A percentile compares a stretch with the other conserved stretches of the same genome.
Evolutionary conservation across 202 grass and related monocot genomes (phyloP).

Genomic region (Panicum virgatum): DNA sequence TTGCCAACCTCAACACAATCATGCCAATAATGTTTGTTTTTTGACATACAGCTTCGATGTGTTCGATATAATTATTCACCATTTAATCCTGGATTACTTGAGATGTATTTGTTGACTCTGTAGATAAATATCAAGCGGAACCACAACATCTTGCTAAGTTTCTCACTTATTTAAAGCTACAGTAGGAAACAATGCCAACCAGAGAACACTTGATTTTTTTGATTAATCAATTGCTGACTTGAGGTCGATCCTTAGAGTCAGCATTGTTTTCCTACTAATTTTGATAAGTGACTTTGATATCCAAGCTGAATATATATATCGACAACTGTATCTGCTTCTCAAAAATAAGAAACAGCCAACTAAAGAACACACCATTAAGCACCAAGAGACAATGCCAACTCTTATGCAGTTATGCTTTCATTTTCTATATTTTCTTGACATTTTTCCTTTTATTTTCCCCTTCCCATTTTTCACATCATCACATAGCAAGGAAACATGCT

Average conservation of each 20-base stretch:
- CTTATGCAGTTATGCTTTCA: background rate
- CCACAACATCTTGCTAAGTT: background rate
- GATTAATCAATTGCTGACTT: background rate
- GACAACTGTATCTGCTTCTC: background rate
- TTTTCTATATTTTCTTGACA: background rate
- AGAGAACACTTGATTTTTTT: constrained; percentile 2
- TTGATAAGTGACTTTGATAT: background rate
- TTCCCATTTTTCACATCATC: background rate
- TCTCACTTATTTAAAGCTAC: background rate
- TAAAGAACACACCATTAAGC: background rate
- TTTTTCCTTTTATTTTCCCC: background rate
- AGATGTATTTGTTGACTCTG: background rate
- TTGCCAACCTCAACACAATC: background rate
- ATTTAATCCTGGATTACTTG: background rate
- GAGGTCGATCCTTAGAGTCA: background rate
- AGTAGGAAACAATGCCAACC: background rate
- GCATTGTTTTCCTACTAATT: background rate
- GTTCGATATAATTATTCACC: background rate
- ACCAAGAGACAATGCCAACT: background rate
- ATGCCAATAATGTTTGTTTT: background rate
- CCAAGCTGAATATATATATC: background rate
- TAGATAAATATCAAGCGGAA: background rate
- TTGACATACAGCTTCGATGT: background rate
- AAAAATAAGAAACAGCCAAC: background rate
- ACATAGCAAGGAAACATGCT: background rate